Conservation (phyloP, 2,329 filamentous ascomycete species). For the Paecilomyces fulvus region DNA sequence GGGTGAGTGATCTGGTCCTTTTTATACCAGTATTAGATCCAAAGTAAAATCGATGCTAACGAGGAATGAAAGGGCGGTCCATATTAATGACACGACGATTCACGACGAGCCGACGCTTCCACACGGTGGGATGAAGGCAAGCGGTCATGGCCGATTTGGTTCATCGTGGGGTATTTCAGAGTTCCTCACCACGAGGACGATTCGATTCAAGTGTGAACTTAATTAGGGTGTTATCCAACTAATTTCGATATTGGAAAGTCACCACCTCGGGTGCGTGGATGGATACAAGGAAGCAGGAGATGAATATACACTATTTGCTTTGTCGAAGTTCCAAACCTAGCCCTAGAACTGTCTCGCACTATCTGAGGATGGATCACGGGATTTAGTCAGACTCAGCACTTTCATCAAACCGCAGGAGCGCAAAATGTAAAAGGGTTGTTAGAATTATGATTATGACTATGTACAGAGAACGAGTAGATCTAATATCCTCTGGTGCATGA, state of each 20-base stretch:
- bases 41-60: constrained; percentile 1
- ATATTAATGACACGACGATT: constrained; percentile 57
- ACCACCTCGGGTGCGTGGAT: no score
- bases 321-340: no score
- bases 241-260: not conserved
- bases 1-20: constrained; percentile 31
- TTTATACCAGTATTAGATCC: constrained; percentile 19
- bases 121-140: constrained; percentile 55
- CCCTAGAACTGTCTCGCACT: no score
- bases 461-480: not conserved
- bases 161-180: constrained; percentile 46
- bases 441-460: not conserved
- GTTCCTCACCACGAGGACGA: constrained; percentile 53
- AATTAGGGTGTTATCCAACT: not conserved
- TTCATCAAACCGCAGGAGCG: not conserved
- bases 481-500: not conserved
- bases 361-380: no score
- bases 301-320: not conserved
- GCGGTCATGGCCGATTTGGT: constrained; percentile 53
- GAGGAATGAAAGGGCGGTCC: constrained; percentile 35
- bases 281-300: not conserved
- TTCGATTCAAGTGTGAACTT: not conserved
- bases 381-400: no score
- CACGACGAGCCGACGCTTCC: constrained; percentile 55
- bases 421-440: not conserved